Percentiles rank a stretch among this genome's conserved stretches.
phyloP scores from a whole-genome alignment of 169 alveolate species.

The Plasmodium gonderi region DNA sequence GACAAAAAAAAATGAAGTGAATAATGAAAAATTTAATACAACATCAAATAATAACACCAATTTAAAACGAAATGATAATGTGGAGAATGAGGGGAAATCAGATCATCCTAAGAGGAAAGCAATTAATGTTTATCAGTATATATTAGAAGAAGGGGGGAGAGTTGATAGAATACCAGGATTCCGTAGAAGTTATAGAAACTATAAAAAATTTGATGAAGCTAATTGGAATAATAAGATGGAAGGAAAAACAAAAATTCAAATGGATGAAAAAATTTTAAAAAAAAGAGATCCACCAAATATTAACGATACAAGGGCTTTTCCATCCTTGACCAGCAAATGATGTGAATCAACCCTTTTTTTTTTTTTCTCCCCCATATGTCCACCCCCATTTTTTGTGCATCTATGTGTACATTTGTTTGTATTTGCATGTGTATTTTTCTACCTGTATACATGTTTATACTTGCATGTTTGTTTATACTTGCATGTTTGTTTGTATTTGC shows the following conservation, averaged over 20 bases:
- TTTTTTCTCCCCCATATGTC: background rate
- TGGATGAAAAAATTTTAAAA: conserved; percentile 62
- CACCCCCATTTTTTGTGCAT: background rate
- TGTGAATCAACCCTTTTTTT: background rate
- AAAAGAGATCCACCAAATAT: conserved; percentile 75
- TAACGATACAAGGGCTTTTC: conserved; percentile 69
- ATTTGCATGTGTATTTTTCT: background rate
- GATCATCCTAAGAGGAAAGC: conserved; percentile 72
- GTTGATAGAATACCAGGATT: conserved; percentile 71
- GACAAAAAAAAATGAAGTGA: conserved; percentile 12
- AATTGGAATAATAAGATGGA: conserved; percentile 34
- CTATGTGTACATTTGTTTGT: conserved; percentile 10
- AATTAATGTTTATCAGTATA: conserved; percentile 65
- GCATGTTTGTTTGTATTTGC: background rate
- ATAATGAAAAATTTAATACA: conserved; percentile 15
- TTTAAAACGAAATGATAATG: conserved; percentile 1
- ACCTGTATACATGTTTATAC: background rate
- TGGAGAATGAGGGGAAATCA: conserved; percentile 17
- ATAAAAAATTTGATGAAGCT: conserved; percentile 24
- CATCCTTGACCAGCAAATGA: conserved; percentile 62
- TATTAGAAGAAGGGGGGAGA: conserved; percentile 59
- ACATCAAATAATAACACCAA: background rate
- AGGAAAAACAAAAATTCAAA: conserved; percentile 6
- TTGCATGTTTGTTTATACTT: background rate
- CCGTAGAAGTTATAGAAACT: conserved; percentile 46